These are phyloP conservation scores for Verticillium dahliae DNA, from an alignment of 2,329 filamentous ascomycete species.

Conservation along the genomic window DNA sequence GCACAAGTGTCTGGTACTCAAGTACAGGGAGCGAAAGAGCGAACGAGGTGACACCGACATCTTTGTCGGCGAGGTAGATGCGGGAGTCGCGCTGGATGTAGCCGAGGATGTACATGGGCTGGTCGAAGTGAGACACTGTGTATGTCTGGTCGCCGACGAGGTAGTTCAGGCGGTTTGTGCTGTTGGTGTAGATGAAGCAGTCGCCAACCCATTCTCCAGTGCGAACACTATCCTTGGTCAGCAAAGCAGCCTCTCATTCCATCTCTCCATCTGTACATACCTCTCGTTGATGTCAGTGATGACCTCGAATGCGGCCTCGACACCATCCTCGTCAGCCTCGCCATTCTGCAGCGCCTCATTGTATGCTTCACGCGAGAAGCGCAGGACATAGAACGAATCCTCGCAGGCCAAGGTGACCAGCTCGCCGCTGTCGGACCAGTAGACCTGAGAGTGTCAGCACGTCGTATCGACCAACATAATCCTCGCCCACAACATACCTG, in stretches of 20 bases:
- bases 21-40: slow-evolving; percentile 85
- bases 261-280: slow-evolving; percentile 31
- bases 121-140: slow-evolving; percentile 94
- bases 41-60: slow-evolving; percentile 87
- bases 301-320: slow-evolving; percentile 92
- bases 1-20: slow-evolving; percentile 93
- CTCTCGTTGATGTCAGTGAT: slow-evolving; percentile 92
- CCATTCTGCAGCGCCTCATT: slow-evolving; percentile 75
- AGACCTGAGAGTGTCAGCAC: slow-evolving; percentile 51
- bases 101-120: slow-evolving; percentile 88
- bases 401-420: slow-evolving; percentile 89
- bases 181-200: slow-evolving; percentile 98
- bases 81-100: slow-evolving; percentile 94
- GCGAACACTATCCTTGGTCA: slow-evolving; percentile 56
- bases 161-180: slow-evolving; percentile 93
- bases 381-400: slow-evolving; percentile 88
- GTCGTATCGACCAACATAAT: not conserved
- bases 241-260: not conserved
- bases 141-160: slow-evolving; percentile 97
- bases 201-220: slow-evolving; percentile 98
- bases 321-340: slow-evolving; percentile 80
- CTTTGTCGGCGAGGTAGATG: slow-evolving; percentile 93
- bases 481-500: slow-evolving; percentile 22
- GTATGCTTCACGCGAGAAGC: slow-evolving; percentile 87
- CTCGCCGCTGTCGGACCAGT: slow-evolving; percentile 97